These are phyloP conservation scores for Brasenia schreberi DNA, from an alignment of 164 flowering plant genomes.

Conservation along the genomic window DNA sequence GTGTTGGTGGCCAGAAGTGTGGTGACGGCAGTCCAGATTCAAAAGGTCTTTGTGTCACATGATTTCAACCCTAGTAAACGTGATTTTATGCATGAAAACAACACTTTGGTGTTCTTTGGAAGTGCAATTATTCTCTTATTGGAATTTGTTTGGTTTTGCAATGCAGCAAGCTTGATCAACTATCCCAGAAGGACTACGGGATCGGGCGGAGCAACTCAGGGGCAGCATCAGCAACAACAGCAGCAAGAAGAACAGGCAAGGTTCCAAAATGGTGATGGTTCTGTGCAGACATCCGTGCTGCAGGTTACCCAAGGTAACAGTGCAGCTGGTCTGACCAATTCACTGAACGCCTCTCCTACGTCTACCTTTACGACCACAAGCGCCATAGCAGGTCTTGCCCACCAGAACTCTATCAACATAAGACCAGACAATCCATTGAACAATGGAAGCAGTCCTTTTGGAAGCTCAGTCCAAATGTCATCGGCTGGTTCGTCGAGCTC, in stretches of 20 bases:
- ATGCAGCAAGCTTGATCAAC: constrained; percentile 81
- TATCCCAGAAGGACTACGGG: constrained; percentile 57
- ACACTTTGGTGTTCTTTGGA: background rate
- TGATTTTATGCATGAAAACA: too few relatives aligned
- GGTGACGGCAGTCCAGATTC: too few relatives aligned
- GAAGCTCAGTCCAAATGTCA: constrained; percentile 41
- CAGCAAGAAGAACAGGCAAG: constrained; percentile 33
- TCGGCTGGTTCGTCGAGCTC: constrained; percentile 64
- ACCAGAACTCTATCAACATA: constrained; percentile 81
- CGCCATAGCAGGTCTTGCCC: constrained; percentile 54
- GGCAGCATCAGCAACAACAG: background rate
- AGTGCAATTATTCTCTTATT: too few relatives aligned
- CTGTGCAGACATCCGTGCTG: constrained; percentile 28
- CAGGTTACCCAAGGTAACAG: constrained; percentile 42
- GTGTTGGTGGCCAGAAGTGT: too few relatives aligned
- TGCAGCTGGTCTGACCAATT: constrained; percentile 33
- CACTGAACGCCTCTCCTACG: constrained; percentile 24
- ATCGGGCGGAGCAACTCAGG: constrained; percentile 4
- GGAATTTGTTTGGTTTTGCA: background rate
- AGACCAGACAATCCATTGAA: constrained; percentile 46
- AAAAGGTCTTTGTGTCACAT: too few relatives aligned
- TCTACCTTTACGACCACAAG: constrained; percentile 27
- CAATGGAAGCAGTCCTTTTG: constrained; percentile 50
- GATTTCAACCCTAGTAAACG: too few relatives aligned
- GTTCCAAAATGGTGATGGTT: constrained; percentile 25